phyloP scores from a whole-genome alignment of 805 yeast genomes.

The Ogataea siamensis region DNA sequence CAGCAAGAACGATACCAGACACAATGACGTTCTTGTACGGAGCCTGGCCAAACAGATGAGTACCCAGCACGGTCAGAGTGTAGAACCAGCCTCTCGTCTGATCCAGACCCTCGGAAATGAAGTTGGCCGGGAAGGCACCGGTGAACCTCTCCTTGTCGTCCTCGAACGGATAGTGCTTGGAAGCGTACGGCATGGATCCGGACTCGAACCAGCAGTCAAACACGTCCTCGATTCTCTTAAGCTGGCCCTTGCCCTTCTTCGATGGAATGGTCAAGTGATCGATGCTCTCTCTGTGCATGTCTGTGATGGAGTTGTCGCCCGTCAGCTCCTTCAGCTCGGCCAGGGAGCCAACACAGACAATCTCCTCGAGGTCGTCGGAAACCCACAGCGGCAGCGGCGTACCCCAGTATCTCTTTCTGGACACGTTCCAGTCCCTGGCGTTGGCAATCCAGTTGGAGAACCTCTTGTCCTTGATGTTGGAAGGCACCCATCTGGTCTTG shows the following conservation, averaged over 20 bases:
- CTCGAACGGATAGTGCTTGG: slow-evolving; percentile 92
- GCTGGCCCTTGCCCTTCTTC: slow-evolving; percentile 77
- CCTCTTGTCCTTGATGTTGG: slow-evolving; percentile 85
- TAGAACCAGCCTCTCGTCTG: slow-evolving; percentile 99
- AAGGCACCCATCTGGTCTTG: slow-evolving; percentile 93
- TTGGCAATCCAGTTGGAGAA: slow-evolving; percentile 97
- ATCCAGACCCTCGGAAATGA: slow-evolving; percentile 97
- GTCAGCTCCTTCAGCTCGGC: slow-evolving; percentile 81
- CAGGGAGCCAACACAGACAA: slow-evolving; percentile 90
- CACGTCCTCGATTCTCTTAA: slow-evolving; percentile 93
- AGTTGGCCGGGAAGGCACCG: slow-evolving; percentile 90
- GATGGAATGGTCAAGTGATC: slow-evolving; percentile 95
- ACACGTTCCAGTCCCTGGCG: slow-evolving; percentile 98
- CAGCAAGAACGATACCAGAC: slow-evolving; percentile 92
- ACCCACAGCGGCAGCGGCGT: slow-evolving; percentile 99
- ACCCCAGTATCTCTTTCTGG: slow-evolving; percentile 99
- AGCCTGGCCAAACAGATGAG: slow-evolving; percentile 86
- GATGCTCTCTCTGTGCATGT: slow-evolving; percentile 89
- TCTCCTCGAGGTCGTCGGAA: slow-evolving; percentile 87
- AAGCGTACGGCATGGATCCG: slow-evolving; percentile 98
- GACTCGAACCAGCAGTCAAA: slow-evolving; percentile 99
- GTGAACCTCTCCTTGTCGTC: slow-evolving; percentile 72
- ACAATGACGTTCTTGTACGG: slow-evolving; percentile 96
- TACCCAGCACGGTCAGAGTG: slow-evolving; percentile 92
- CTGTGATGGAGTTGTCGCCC: slow-evolving; percentile 79